Percentiles rank a stretch among this genome's conserved stretches.
phyloP scores from a whole-genome alignment of 192 early-diverging fungal species.

The Podila epigama region DNA sequence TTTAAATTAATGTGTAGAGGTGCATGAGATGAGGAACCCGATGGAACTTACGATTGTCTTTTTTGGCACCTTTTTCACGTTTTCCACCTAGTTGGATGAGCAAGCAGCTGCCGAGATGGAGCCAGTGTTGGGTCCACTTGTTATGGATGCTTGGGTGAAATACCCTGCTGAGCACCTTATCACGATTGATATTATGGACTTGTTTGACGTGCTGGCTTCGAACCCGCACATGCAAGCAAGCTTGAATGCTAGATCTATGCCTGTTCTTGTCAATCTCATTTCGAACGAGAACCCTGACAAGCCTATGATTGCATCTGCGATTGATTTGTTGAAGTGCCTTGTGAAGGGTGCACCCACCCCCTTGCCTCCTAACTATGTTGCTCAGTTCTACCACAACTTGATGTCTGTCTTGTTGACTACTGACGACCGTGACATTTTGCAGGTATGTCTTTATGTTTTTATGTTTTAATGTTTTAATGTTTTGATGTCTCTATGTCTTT shows the following conservation, averaged over 20 bases:
- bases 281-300: constrained; percentile 41
- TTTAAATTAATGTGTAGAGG: no score
- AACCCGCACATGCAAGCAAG: constrained; percentile 68
- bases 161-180: constrained; percentile 83
- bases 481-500: no score
- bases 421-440: constrained; percentile 82
- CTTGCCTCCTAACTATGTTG: constrained; percentile 71
- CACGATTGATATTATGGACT: constrained; percentile 75
- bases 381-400: constrained; percentile 82
- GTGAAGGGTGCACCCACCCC: constrained; percentile 76
- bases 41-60: neutral
- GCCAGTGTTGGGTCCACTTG: constrained; percentile 70
- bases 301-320: constrained; percentile 58
- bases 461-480: no score
- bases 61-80: neutral
- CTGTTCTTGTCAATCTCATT: constrained; percentile 61
- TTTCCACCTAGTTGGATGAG: constrained; percentile 65
- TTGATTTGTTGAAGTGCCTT: constrained; percentile 78
- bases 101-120: constrained; percentile 79
- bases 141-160: constrained; percentile 81
- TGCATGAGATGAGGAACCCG: no score
- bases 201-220: constrained; percentile 77
- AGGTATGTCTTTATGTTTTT: constrained; percentile 56
- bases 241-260: constrained; percentile 79
- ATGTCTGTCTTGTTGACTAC: constrained; percentile 75